Evolutionary conservation across 768 basidiomycete species (phyloP).

Genomic region (Chalciporus sphaerocephalus): DNA sequence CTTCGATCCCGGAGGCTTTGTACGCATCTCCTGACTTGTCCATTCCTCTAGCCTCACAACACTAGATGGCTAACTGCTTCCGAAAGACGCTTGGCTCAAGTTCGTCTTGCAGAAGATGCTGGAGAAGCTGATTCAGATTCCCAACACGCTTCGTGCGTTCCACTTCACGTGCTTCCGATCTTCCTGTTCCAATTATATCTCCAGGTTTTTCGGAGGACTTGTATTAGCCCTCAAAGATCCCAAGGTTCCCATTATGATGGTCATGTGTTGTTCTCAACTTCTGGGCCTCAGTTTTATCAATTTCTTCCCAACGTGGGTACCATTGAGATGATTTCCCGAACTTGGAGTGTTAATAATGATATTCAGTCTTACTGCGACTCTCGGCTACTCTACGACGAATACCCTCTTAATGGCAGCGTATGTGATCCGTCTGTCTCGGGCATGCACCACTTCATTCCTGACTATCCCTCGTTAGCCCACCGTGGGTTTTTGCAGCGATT

Average conservation of each 20-base stretch:
- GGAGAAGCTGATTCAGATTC: slow-evolving; percentile 64
- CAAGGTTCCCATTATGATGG: slow-evolving; percentile 48
- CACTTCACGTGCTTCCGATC: background rate
- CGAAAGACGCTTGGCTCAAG: slow-evolving; percentile 57
- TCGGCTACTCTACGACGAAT: slow-evolving; percentile 58
- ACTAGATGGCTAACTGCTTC: slow-evolving; percentile 52
- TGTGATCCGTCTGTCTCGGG: slow-evolving; percentile 15
- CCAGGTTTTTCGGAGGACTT: slow-evolving; percentile 28
- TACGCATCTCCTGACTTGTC: background rate
- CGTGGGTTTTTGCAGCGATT: slow-evolving; percentile 53
- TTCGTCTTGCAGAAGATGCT: slow-evolving; percentile 62
- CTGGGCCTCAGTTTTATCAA: slow-evolving; percentile 58
- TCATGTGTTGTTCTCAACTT: slow-evolving; percentile 50
- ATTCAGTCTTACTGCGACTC: slow-evolving; percentile 50
- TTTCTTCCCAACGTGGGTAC: slow-evolving; percentile 51
- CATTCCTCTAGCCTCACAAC: slow-evolving; percentile 48
- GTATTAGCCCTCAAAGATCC: slow-evolving; percentile 54
- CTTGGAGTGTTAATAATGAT: background rate
- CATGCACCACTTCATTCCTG: background rate
- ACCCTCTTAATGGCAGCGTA: slow-evolving; percentile 59
- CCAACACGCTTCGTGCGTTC: slow-evolving; percentile 50
- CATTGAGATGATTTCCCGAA: background rate
- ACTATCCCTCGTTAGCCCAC: slow-evolving; percentile 40
- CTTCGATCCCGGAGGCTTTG: background rate
- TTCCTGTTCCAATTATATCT: background rate